These are phyloP conservation scores for Aureoboletus auriporus DNA, from an alignment of 768 basidiomycete genomes.

Conservation along the genomic window DNA sequence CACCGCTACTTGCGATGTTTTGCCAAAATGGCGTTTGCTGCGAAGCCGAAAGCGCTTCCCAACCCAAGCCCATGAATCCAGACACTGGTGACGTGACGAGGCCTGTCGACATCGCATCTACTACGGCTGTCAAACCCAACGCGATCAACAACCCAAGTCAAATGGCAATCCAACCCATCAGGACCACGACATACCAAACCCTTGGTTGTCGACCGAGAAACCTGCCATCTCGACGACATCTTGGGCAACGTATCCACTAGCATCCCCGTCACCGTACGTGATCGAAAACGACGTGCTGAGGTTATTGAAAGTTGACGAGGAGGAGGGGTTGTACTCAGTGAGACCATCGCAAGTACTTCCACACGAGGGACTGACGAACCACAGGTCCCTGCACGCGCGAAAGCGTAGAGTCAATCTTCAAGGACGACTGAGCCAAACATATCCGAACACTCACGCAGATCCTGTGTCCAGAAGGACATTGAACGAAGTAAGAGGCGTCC, in stretches of 20 bases:
- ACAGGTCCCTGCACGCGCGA: slow-evolving; percentile 37
- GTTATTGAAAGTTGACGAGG: slow-evolving; percentile 37
- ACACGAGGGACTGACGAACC: slow-evolving; percentile 40
- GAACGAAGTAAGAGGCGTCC: slow-evolving; percentile 44
- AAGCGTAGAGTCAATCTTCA: slow-evolving; percentile 29
- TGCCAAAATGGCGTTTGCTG: slow-evolving; percentile 50
- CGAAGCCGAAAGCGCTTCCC: slow-evolving; percentile 40
- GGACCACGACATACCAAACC: slow-evolving; percentile 31
- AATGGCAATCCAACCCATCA: too few species aligned
- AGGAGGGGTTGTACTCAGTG: slow-evolving; percentile 27
- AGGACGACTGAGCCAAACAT: background rate
- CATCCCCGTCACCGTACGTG: slow-evolving; percentile 46
- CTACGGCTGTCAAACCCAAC: slow-evolving; percentile 28
- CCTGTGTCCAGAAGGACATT: slow-evolving; percentile 52
- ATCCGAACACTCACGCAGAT: slow-evolving; percentile 24
- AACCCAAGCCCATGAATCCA: slow-evolving; percentile 54
- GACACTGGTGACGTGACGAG: slow-evolving; percentile 44
- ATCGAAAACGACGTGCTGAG: slow-evolving; percentile 36
- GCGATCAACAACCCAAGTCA: background rate
- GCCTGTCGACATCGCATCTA: slow-evolving; percentile 32
- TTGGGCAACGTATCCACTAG: slow-evolving; percentile 39
- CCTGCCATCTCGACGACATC: slow-evolving; percentile 52
- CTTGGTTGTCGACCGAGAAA: slow-evolving; percentile 45
- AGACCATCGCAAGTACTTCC: slow-evolving; percentile 28
- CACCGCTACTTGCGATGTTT: slow-evolving; percentile 35